phyloP scores from a whole-genome alignment of 331 rosid species.

The Rhamnella rubrinervis region DNA sequence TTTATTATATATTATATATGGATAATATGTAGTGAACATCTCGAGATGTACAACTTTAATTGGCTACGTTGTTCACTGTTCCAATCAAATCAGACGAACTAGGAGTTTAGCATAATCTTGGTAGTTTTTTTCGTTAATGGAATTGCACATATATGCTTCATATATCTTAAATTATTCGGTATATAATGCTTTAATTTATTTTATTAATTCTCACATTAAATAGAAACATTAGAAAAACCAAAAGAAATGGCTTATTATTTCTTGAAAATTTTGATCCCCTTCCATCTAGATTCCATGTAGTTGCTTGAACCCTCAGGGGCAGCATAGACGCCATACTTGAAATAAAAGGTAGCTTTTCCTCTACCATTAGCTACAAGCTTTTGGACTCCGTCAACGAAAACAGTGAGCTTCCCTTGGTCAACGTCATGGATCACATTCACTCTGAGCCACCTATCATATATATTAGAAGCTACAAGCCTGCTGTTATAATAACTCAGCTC shows the following conservation, averaged over 20 bases:
- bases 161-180: no score
- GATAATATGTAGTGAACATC: no score
- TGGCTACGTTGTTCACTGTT: no score
- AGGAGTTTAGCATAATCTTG: no score
- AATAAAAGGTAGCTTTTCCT: constrained; percentile 2
- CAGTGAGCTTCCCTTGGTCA: not conserved
- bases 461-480: constrained; percentile 1
- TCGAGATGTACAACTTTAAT: no score
- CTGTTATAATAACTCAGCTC: not conserved
- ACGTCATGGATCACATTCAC: constrained; percentile 29
- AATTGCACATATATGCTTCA: no score
- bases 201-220: no score
- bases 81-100: no score
- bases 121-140: no score
- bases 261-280: constrained; percentile 10
- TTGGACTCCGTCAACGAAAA: constrained; percentile 10
- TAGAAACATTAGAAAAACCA: no score
- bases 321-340: constrained; percentile 27
- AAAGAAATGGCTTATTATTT: not conserved
- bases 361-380: not conserved
- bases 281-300: constrained; percentile 32
- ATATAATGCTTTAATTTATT: no score
- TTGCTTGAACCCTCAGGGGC: constrained; percentile 11
- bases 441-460: not conserved
- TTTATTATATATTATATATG: no score